A percentile compares a stretch with the other conserved stretches of the same genome.
These are phyloP conservation scores for Penicillium subrubescens DNA, from an alignment of 495 filamentous ascomycete genomes.

Conservation along the genomic window DNA sequence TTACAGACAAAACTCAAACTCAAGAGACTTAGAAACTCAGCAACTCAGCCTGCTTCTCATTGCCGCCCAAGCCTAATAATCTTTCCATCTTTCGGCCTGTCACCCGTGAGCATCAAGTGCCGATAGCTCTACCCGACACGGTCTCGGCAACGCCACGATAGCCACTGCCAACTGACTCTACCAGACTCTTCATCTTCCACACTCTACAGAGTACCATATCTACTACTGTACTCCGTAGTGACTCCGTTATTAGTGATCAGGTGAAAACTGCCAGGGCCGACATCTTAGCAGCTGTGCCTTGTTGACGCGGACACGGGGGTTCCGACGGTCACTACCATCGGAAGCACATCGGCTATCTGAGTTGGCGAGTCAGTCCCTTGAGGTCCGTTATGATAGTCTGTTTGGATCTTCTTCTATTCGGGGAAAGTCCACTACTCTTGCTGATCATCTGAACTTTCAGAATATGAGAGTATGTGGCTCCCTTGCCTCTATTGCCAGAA, in stretches of 20 bases:
- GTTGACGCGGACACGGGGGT: not conserved
- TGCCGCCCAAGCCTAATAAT: too few species aligned
- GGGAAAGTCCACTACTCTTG: not conserved
- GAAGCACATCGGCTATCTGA: not conserved
- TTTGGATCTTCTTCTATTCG: not conserved
- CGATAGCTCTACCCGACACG: slow-evolving; percentile 11
- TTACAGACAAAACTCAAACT: not conserved
- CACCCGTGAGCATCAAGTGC: slow-evolving; percentile 5
- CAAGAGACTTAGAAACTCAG: not conserved
- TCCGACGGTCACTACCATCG: slow-evolving; percentile 9
- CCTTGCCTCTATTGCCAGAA: too few species aligned
- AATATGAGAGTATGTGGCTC: not conserved
- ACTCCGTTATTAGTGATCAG: not conserved
- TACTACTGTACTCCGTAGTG: too few species aligned
- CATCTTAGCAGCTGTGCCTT: slow-evolving; percentile 1
- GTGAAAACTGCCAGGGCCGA: not conserved
- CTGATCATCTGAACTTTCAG: not conserved
- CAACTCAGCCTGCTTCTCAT: not conserved
- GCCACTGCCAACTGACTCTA: not conserved
- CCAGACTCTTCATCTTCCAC: not conserved
- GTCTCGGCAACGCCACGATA: not conserved
- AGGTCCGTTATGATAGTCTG: not conserved
- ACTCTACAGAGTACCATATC: not conserved
- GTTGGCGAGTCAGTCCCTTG: not conserved
- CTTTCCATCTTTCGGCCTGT: not conserved